Percentiles rank a stretch among this genome's conserved stretches.
Evolutionary conservation across 768 basidiomycete species (phyloP).

Genomic region (Phaeotremella fagi): DNA sequence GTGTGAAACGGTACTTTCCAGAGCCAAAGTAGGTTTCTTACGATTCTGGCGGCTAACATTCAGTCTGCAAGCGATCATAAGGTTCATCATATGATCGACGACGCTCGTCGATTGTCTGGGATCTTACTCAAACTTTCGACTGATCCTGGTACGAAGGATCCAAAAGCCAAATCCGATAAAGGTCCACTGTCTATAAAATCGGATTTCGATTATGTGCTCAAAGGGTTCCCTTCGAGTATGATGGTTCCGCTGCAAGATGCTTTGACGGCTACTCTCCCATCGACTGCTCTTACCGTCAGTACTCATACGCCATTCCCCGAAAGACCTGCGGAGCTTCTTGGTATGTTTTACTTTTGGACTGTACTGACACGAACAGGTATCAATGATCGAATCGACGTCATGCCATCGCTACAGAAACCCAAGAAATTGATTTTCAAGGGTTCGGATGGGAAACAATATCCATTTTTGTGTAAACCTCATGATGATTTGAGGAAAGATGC

Average conservation of each 20-base stretch:
- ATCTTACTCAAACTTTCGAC: slow-evolving; percentile 27
- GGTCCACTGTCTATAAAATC: slow-evolving; percentile 22
- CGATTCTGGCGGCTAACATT: neutral
- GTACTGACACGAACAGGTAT: slow-evolving; percentile 56
- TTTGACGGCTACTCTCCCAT: slow-evolving; percentile 80
- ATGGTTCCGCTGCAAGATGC: slow-evolving; percentile 92
- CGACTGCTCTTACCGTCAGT: slow-evolving; percentile 55
- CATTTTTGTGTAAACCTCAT: slow-evolving; percentile 92
- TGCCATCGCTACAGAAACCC: slow-evolving; percentile 85
- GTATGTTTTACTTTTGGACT: slow-evolving; percentile 49
- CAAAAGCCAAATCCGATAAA: slow-evolving; percentile 30
- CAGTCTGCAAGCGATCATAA: slow-evolving; percentile 58
- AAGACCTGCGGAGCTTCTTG: slow-evolving; percentile 67
- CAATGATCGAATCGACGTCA: slow-evolving; percentile 75
- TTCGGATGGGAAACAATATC: slow-evolving; percentile 75
- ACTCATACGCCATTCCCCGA: slow-evolving; percentile 76
- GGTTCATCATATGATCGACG: slow-evolving; percentile 49
- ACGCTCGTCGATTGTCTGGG: slow-evolving; percentile 29
- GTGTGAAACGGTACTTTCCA: slow-evolving; percentile 52
- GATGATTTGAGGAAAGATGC: slow-evolving; percentile 98
- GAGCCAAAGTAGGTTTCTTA: slow-evolving; percentile 33
- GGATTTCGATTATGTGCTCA: slow-evolving; percentile 55
- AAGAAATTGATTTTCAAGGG: slow-evolving; percentile 82
- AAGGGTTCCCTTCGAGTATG: slow-evolving; percentile 60
- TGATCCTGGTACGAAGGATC: no score